A percentile compares a stretch with the other conserved stretches of the same genome.
phyloP scores from a whole-genome alignment of 2,329 filamentous ascomycete species.

The Ophiostoma angusticollis region DNA sequence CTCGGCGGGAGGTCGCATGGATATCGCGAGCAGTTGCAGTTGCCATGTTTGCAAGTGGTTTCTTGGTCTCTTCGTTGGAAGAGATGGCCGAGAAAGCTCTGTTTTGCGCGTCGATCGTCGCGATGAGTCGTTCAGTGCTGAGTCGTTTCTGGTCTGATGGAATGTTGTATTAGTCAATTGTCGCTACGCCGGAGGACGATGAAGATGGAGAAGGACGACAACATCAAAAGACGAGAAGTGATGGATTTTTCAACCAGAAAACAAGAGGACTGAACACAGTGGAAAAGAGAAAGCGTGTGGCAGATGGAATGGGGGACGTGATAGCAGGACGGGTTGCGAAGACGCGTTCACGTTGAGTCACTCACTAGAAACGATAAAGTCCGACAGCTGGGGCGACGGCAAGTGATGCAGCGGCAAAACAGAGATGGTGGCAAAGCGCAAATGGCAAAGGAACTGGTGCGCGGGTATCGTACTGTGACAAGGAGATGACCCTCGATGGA shows the following conservation, averaged over 20 bases:
- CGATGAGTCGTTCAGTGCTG: too few species aligned
- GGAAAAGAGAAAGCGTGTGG: not conserved
- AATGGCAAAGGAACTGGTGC: slow-evolving; percentile 34
- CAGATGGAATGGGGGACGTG: slow-evolving; percentile 20
- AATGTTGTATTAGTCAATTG: too few species aligned
- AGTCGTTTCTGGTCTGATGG: too few species aligned
- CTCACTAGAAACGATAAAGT: slow-evolving; percentile 21
- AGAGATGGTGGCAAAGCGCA: slow-evolving; percentile 22
- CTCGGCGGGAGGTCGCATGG: slow-evolving; percentile 49
- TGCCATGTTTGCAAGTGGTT: slow-evolving; percentile 51
- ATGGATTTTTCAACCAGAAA: too few species aligned
- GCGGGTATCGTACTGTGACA: slow-evolving; percentile 50
- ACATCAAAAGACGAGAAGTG: too few species aligned
- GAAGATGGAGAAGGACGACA: too few species aligned
- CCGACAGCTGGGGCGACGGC: slow-evolving; percentile 21
- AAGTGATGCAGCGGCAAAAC: slow-evolving; percentile 5
- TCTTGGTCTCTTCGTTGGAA: slow-evolving; percentile 3
- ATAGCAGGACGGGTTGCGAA: slow-evolving; percentile 9
- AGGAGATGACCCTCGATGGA: slow-evolving; percentile 39
- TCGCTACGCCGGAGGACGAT: too few species aligned
- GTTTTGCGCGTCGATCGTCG: slow-evolving; percentile 1
- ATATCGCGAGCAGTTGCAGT: slow-evolving; percentile 53
- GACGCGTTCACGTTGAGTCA: slow-evolving; percentile 20
- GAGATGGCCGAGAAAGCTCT: not conserved
- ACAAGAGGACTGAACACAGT: too few species aligned